phyloP scores from a whole-genome alignment of 768 basidiomycete genomes.

The Tylopilus sp. region DNA sequence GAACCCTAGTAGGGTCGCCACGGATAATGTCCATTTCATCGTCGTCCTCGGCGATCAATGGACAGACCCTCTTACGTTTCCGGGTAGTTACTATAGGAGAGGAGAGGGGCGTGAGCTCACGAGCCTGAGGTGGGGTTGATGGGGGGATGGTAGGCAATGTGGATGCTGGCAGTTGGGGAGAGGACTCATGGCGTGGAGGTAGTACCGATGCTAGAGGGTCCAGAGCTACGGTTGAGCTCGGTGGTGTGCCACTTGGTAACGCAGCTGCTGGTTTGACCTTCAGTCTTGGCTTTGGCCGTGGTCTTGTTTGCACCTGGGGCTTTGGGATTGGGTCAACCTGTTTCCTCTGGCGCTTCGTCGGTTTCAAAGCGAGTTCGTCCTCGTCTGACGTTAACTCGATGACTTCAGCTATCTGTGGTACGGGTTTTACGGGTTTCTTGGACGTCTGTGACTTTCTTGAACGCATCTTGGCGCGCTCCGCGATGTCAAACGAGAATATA shows the following conservation, averaged over 20 bases:
- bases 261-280: constrained; percentile 14
- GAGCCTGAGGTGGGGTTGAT: constrained; percentile 21
- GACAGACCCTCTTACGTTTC: constrained; percentile 26
- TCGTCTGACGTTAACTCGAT: constrained; percentile 47
- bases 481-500: constrained; percentile 37
- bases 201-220: constrained; percentile 32
- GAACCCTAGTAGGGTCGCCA: background rate
- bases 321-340: constrained; percentile 28
- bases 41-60: constrained; percentile 6
- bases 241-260: constrained; percentile 18
- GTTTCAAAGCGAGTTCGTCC: constrained; percentile 35
- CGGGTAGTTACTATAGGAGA: constrained; percentile 22
- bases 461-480: constrained; percentile 59
- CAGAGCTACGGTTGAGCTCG: constrained; percentile 4
- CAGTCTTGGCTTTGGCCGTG: constrained; percentile 25
- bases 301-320: constrained; percentile 23
- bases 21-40: constrained; percentile 15
- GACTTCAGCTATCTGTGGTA: constrained; percentile 27
- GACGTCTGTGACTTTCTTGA: constrained; percentile 33
- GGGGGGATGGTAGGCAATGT: constrained; percentile 27
- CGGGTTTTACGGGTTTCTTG: constrained; percentile 10
- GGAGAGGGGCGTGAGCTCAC: constrained; percentile 21
- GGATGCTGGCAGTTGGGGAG: constrained; percentile 36
- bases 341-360: constrained; percentile 30
- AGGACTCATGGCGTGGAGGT: constrained; percentile 17